phyloP scores from a whole-genome alignment of 2,329 filamentous ascomycete genomes.

The Rhytidhysteron rufulum region DNA sequence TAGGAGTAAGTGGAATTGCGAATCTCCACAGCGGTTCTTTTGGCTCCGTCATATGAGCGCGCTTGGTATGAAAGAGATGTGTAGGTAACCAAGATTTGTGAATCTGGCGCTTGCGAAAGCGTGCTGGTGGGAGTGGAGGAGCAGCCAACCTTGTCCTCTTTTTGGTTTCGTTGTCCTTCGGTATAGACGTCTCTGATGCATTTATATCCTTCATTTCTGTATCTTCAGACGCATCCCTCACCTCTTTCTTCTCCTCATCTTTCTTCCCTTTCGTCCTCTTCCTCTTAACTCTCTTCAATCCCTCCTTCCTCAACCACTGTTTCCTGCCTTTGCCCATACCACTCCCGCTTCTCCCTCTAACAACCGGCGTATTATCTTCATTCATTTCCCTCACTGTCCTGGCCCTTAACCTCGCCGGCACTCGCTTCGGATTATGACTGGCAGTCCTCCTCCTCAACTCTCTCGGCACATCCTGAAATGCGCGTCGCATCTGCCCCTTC shows the following conservation, averaged over 20 bases:
- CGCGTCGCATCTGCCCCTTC: constrained; percentile 60
- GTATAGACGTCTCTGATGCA: constrained; percentile 21
- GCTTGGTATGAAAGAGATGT: constrained; percentile 89
- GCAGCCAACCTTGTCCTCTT: constrained; percentile 65
- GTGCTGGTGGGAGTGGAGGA: constrained; percentile 59
- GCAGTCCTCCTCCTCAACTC: constrained; percentile 82
- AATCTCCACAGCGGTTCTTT: constrained; percentile 85
- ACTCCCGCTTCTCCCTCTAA: constrained; percentile 62
- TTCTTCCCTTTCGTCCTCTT: constrained; percentile 47
- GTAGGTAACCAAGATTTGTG: constrained; percentile 94
- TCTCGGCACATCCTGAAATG: constrained; percentile 87
- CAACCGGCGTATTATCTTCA: constrained; percentile 85
- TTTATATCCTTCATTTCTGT: background rate
- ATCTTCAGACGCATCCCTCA: background rate
- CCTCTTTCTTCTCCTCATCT: constrained; percentile 10
- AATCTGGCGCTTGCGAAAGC: constrained; percentile 79
- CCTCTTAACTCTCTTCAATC: constrained; percentile 65
- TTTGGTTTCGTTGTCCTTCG: constrained; percentile 64
- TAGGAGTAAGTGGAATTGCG: constrained; percentile 77
- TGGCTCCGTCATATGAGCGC: constrained; percentile 80
- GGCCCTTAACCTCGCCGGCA: constrained; percentile 71
- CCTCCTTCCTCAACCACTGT: constrained; percentile 66
- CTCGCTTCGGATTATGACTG: constrained; percentile 88
- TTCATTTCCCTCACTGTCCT: constrained; percentile 71
- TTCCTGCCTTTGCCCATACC: constrained; percentile 43